A percentile compares a stretch with the other conserved stretches of the same genome.
Evolutionary conservation across 1,284 basidiomycete species (phyloP).

Genomic region (Malassezia obtusa): DNA sequence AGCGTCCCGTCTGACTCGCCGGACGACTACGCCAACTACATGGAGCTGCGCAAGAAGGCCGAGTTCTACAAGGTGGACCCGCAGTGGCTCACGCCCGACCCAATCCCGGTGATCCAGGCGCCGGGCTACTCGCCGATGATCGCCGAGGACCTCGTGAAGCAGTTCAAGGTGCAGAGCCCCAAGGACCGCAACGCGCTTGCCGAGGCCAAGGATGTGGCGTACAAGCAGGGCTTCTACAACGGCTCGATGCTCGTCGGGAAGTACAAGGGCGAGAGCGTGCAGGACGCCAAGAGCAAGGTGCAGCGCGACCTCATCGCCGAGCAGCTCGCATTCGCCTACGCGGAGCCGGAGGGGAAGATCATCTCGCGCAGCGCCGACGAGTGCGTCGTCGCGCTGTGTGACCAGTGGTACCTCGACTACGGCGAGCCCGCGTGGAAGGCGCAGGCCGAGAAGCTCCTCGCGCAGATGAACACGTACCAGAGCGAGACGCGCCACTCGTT

Average conservation of each 20-base stretch:
- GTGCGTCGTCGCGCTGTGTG: slow-evolving; percentile 93
- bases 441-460: slow-evolving; percentile 71
- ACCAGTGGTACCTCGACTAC: slow-evolving; percentile 99
- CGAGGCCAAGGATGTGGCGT: slow-evolving; percentile 93
- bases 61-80: slow-evolving; percentile 93
- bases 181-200: slow-evolving; percentile 73
- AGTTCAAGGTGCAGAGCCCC: slow-evolving; percentile 89
- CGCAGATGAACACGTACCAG: slow-evolving; percentile 80
- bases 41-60: slow-evolving; percentile 90
- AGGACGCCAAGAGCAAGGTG: slow-evolving; percentile 83
- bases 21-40: slow-evolving; percentile 83
- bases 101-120: slow-evolving; percentile 77
- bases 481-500: slow-evolving; percentile 82
- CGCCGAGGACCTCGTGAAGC: slow-evolving; percentile 74
- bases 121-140: slow-evolving; percentile 84
- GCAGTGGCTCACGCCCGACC: slow-evolving; percentile 74
- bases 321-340: slow-evolving; percentile 76
- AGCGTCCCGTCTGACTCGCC: slow-evolving; percentile 97
- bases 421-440: slow-evolving; percentile 81
- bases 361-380: slow-evolving; percentile 84
- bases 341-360: slow-evolving; percentile 87
- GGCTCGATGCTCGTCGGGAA: slow-evolving; percentile 82
- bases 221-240: slow-evolving; percentile 96
- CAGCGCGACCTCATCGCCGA: slow-evolving; percentile 70
- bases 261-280: slow-evolving; percentile 74